A percentile compares a stretch with the other conserved stretches of the same genome.
These are phyloP conservation scores for Bipolaris bicolor DNA, from an alignment of 2,329 filamentous ascomycete genomes.

Conservation along the genomic window DNA sequence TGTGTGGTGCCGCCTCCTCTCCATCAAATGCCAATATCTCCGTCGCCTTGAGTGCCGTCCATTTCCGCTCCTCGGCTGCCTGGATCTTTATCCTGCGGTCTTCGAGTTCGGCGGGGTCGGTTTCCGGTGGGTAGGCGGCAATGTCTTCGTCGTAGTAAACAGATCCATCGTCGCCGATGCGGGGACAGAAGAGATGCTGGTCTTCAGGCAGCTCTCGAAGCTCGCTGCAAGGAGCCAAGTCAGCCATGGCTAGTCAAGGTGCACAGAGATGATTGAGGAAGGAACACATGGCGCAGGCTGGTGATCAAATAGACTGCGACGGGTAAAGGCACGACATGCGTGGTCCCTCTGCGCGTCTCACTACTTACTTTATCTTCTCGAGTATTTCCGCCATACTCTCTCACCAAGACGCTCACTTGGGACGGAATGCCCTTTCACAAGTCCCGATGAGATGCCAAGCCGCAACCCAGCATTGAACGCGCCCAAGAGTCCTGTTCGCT, in stretches of 20 bases:
- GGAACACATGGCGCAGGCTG: neutral
- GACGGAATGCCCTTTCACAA: slow-evolving; percentile 7
- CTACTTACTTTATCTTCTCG: slow-evolving; percentile 44
- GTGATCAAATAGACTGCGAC: neutral
- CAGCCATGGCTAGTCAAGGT: slow-evolving; percentile 20
- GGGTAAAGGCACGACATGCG: slow-evolving; percentile 1
- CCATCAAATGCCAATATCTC: slow-evolving; percentile 58
- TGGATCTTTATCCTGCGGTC: slow-evolving; percentile 44
- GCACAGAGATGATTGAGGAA: neutral
- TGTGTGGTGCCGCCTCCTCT: slow-evolving; percentile 52
- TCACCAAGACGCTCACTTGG: slow-evolving; percentile 11
- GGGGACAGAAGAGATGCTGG: slow-evolving; percentile 58
- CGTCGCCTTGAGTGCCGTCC: slow-evolving; percentile 50
- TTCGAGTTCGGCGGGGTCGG: slow-evolving; percentile 32
- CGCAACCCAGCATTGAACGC: slow-evolving; percentile 19
- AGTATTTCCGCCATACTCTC: slow-evolving; percentile 43
- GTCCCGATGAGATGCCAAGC: slow-evolving; percentile 13
- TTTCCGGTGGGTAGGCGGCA: slow-evolving; percentile 35
- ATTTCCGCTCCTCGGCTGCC: slow-evolving; percentile 50
- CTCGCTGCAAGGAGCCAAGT: slow-evolving; percentile 39
- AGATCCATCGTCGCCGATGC: slow-evolving; percentile 42
- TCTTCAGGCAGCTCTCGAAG: slow-evolving; percentile 47
- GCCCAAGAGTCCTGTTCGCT: slow-evolving; percentile 7
- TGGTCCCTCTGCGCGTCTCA: neutral
- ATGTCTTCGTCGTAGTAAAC: slow-evolving; percentile 56